Conservation (phyloP, 352 stramenopile species). For the Aphanomyces invadans region DNA sequence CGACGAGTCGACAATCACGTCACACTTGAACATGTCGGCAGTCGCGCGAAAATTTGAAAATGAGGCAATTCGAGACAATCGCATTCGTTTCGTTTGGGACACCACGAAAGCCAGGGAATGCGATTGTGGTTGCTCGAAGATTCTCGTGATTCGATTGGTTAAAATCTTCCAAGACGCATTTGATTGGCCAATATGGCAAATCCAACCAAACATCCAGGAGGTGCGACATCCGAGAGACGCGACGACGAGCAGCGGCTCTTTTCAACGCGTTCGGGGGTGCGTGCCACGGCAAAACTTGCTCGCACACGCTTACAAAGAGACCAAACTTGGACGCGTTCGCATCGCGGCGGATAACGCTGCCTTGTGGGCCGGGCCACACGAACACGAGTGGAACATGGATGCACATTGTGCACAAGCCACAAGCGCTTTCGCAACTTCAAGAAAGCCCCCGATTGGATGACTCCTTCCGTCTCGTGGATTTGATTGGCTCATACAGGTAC, state of each 20-base stretch:
- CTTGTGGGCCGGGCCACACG: not conserved
- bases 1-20: not conserved
- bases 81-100: not conserved
- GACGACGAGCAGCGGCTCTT: too few species aligned
- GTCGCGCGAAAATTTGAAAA: not conserved
- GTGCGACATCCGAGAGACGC: not conserved
- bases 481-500: not conserved
- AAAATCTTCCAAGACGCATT: not conserved
- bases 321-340: not conserved
- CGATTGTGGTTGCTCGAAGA: not conserved
- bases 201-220: not conserved
- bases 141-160: slow-evolving; percentile 1
- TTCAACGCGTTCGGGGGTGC: too few species aligned
- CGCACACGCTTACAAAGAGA: too few species aligned
- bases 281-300: too few species aligned
- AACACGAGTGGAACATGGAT: not conserved
- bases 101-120: not conserved
- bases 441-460: not conserved
- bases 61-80: not conserved
- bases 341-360: not conserved
- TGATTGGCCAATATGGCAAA: not conserved
- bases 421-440: not conserved
- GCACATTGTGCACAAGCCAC: not conserved
- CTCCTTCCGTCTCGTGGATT: not conserved
- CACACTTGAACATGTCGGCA: slow-evolving; percentile 1